Conservation (phyloP, 2,329 filamentous ascomycete genomes). For the Cercospora sesami region DNA sequence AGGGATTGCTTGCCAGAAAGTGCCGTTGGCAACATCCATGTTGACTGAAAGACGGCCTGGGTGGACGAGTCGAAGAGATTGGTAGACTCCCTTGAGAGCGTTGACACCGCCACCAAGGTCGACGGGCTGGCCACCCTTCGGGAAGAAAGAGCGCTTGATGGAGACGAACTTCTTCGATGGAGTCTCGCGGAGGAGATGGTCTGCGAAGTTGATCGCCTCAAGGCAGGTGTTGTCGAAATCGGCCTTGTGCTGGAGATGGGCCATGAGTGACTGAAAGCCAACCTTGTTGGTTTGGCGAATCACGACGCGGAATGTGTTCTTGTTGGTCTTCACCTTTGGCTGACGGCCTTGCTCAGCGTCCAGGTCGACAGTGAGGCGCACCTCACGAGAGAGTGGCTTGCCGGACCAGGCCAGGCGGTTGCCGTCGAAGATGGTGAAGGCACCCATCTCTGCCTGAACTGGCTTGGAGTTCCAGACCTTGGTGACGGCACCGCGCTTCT, state of each 20-base stretch:
- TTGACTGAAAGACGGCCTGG: conserved; percentile 68
- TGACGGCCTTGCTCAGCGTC: conserved; percentile 62
- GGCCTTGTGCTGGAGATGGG: conserved; percentile 63
- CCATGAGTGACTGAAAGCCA: conserved; percentile 63
- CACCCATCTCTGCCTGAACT: conserved; percentile 58
- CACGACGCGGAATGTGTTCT: conserved; percentile 60
- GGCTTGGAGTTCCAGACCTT: conserved; percentile 71
- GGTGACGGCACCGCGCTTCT: conserved; percentile 67
- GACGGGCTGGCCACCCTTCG: conserved; percentile 50
- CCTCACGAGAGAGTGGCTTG: conserved; percentile 35
- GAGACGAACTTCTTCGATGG: conserved; percentile 66
- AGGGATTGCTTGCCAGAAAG: conserved; percentile 68
- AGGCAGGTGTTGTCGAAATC: conserved; percentile 67
- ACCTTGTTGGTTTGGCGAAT: conserved; percentile 68
- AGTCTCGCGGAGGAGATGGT: conserved; percentile 81
- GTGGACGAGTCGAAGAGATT: conserved; percentile 75
- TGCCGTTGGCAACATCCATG: conserved; percentile 86
- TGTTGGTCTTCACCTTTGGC: conserved; percentile 32
- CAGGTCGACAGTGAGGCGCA: conserved; percentile 64
- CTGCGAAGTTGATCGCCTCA: conserved; percentile 84
- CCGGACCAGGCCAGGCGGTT: conserved; percentile 80
- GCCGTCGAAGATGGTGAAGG: conserved; percentile 75
- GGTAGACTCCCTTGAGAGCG: conserved; percentile 86
- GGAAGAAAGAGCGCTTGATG: conserved; percentile 84
- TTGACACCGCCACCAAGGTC: conserved; percentile 67